Base-by-base conservation (phyloP, 352 stramenopile species). In the Pythium biforme region DNA sequence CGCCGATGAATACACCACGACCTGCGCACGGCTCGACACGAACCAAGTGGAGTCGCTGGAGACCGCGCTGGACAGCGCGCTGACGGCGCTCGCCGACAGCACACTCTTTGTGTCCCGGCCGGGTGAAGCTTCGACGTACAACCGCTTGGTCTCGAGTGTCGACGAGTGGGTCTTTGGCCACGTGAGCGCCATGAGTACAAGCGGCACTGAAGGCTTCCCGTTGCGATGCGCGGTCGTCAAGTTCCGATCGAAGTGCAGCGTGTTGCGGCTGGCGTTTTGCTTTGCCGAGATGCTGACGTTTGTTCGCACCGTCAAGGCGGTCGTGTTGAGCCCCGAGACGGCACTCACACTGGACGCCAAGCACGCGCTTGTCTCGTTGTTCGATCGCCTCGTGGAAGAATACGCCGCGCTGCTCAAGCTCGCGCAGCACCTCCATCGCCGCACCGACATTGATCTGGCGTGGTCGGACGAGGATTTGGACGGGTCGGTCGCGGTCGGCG, bases 391-490 rank as follows among this genome's bases (percentile, higher is more conserved):
- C 17, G 53, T 81, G 0, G 79, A 85, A 48, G 79, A 86, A 61
- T 63, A 79, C 22, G 49, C 75, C 0, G 73, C 73, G 8, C 46
- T 86, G 20, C 40, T 83, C 29, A 86, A 73, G 41, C 68, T 87
- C 20, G 73, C 70, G 1, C 83, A 89, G 50, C 64, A 88, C 47
- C 75, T 92, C 39, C 75, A 87, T 62, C 79, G 81, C 23, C 80
- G 81, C 23, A 74, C 73, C 8, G 83, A 92, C 48, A 86, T 92
- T 20, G 83, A 92, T 56, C 56, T 92, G 11, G 77, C 75, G 3
- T 63, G 77, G 45, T 80, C 79, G 12, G 77, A 90, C 31, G 82
- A 92, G 9, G 83, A 92, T 52, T 53, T 89, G 17, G 82, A 90
- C 26, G 80, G 79, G 12, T 68, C 83, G 0, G 70, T 88, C 15